Conservation (phyloP, 352 stramenopile species). For the Pythium guiyangense region DNA sequence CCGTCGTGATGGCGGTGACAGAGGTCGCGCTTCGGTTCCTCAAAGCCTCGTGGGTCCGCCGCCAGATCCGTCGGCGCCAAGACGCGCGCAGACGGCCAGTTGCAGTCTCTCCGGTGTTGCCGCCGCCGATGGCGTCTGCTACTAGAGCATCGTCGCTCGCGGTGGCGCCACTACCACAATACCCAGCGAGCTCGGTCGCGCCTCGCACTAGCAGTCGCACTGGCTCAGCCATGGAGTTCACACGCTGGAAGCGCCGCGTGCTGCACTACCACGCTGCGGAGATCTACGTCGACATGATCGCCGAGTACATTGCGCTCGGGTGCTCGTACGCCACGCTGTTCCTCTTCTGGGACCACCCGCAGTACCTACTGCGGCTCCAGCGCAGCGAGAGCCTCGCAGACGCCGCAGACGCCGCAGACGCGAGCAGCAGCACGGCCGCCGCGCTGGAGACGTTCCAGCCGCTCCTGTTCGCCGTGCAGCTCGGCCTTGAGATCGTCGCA, state of each 20-base stretch:
- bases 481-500: constrained; percentile 2
- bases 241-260: constrained; percentile 6
- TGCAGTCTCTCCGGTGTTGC: too few relatives aligned
- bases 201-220: too few relatives aligned
- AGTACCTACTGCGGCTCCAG: constrained; percentile 15
- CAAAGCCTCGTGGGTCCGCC: constrained; percentile 11
- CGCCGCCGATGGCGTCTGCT: too few relatives aligned
- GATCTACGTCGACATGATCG: constrained; percentile 34
- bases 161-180: too few relatives aligned
- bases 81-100: too few relatives aligned
- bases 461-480: not conserved
- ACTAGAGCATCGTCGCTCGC: too few relatives aligned
- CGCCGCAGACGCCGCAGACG: not conserved
- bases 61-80: constrained; percentile 2
- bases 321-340: constrained; percentile 29
- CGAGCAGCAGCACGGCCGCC: not conserved
- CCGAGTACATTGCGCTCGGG: constrained; percentile 43
- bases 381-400: not conserved
- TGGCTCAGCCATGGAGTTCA: not conserved
- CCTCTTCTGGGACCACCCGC: constrained; percentile 30
- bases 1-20: constrained; percentile 20
- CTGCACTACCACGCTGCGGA: constrained; percentile 13
- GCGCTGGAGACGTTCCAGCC: not conserved
- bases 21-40: constrained; percentile 24
- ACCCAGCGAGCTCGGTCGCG: too few relatives aligned